A percentile compares a stretch with the other conserved stretches of the same genome.
phyloP scores from a whole-genome alignment of 225 moss, liverwort and hornwort species.

The Sphagnum contortum region DNA sequence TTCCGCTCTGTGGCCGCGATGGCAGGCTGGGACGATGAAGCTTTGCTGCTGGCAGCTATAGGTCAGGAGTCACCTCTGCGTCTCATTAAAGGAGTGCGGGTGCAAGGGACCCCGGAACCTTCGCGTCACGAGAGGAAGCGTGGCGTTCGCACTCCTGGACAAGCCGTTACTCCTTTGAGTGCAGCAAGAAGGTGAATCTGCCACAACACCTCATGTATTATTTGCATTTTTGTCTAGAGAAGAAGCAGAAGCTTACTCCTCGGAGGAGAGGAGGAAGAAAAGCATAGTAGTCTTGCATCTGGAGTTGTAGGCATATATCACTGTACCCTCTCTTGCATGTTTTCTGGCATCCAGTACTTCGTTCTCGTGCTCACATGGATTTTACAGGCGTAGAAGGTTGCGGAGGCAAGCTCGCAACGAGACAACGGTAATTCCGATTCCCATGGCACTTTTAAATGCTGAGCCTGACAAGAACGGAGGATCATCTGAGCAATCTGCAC shows the following conservation, averaged over 20 bases:
- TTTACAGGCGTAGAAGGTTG: conserved; percentile 32
- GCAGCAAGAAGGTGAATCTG: conserved; percentile 47
- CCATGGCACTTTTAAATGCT: conserved; percentile 33
- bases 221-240: neutral
- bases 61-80: conserved; percentile 26
- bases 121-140: conserved; percentile 64
- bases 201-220: neutral
- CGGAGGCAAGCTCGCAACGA: conserved; percentile 25
- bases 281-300: neutral
- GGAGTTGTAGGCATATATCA: neutral
- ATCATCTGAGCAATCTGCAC: neutral
- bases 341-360: no score
- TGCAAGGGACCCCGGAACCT: conserved; percentile 21
- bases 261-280: neutral
- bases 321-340: neutral
- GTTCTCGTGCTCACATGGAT: neutral
- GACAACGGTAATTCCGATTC: conserved; percentile 32
- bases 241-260: neutral
- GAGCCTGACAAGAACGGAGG: conserved; percentile 20
- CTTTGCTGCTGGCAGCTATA: conserved; percentile 47
- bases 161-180: conserved; percentile 56
- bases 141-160: conserved; percentile 62
- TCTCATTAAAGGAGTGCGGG: conserved; percentile 11
- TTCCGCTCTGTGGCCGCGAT: conserved; percentile 73
- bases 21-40: conserved; percentile 88